Evolutionary conservation across 192 early-diverging fungal species (phyloP).

Genomic region (Linnemannia exigua): DNA sequence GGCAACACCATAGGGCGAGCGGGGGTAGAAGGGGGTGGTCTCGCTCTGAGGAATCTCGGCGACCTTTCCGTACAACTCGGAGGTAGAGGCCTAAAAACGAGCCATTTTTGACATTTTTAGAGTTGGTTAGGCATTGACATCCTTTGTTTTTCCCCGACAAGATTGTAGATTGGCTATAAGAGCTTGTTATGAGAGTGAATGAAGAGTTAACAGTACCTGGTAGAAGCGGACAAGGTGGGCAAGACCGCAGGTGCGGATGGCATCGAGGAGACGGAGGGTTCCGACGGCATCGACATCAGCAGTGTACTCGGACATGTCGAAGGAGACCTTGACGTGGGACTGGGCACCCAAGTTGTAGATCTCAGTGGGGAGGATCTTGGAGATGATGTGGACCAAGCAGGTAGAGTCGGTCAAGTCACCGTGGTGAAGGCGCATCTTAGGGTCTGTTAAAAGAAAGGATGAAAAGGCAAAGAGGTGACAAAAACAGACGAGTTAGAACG

Average conservation of each 20-base stretch:
- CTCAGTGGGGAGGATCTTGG: conserved; percentile 81
- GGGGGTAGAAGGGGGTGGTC: conserved; percentile 86
- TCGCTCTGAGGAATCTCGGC: conserved; percentile 84
- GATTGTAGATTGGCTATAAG: too few relatives aligned
- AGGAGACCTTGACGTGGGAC: conserved; percentile 82
- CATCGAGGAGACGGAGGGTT: conserved; percentile 84
- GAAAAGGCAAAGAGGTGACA: background rate
- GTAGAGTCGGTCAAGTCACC: conserved; percentile 88
- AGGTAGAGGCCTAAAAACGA: conserved; percentile 76
- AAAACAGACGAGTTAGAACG: too few relatives aligned
- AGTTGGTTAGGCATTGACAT: background rate
- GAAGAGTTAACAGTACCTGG: conserved; percentile 53
- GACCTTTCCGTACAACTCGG: conserved; percentile 85
- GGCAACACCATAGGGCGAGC: conserved; percentile 86
- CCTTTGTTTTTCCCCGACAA: too few relatives aligned
- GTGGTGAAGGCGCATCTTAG: conserved; percentile 83
- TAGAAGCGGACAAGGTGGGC: conserved; percentile 73
- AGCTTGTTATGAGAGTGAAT: too few relatives aligned
- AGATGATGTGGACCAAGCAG: conserved; percentile 81
- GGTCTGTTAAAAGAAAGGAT: too few relatives aligned
- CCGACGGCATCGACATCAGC: conserved; percentile 86
- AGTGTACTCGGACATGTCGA: conserved; percentile 86
- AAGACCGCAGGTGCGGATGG: conserved; percentile 82
- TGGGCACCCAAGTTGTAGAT: conserved; percentile 87
- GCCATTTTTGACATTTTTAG: background rate